A percentile compares a stretch with the other conserved stretches of the same genome.
phyloP scores from a whole-genome alignment of 257 asterid genomes.

The Solanum bulbocastanum region DNA sequence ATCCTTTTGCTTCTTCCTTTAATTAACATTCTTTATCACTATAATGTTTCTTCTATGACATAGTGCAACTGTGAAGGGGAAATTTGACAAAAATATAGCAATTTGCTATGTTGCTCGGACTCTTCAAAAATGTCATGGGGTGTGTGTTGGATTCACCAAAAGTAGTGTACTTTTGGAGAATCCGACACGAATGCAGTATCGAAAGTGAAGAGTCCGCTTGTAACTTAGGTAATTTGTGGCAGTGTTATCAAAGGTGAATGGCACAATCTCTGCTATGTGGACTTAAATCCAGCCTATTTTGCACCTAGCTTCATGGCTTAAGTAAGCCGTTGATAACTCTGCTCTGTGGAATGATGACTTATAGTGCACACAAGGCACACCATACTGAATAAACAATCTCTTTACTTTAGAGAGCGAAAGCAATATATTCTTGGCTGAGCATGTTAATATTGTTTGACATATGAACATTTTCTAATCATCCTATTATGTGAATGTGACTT shows the following conservation, averaged over 20 bases:
- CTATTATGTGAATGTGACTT: not conserved
- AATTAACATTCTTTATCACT: not conserved
- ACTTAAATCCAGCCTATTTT: not conserved
- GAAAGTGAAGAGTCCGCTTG: too few relatives aligned
- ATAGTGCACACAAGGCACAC: not conserved
- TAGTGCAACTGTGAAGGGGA: not conserved
- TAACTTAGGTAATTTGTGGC: not conserved
- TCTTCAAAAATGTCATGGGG: too few relatives aligned
- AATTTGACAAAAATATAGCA: not conserved
- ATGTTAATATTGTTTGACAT: not conserved
- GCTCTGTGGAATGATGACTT: not conserved
- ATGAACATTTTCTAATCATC: not conserved
- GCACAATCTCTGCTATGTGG: too few relatives aligned
- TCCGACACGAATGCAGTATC: too few relatives aligned
- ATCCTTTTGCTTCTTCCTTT: not conserved
- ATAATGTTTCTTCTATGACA: not conserved
- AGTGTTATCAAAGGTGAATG: not conserved
- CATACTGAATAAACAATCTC: not conserved
- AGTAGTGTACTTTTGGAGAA: too few relatives aligned
- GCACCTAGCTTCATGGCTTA: not conserved
- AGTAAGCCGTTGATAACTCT: not conserved
- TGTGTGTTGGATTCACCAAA: too few relatives aligned
- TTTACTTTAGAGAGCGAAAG: not conserved
- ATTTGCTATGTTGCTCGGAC: not conserved
- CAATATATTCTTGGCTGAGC: not conserved